phyloP scores from a whole-genome alignment of 2,329 filamentous ascomycete species.

The Samsoniella hepiali region DNA sequence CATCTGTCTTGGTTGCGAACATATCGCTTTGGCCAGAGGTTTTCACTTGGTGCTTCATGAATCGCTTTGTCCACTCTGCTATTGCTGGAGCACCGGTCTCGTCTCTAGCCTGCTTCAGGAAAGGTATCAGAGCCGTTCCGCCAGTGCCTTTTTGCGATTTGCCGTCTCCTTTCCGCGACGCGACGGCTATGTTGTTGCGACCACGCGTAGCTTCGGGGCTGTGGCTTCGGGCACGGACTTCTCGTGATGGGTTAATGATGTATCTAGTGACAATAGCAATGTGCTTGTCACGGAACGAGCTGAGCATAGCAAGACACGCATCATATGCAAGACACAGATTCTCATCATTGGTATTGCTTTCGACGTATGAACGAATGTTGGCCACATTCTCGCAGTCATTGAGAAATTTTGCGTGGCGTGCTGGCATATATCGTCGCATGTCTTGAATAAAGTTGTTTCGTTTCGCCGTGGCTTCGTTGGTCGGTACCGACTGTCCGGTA shows the following conservation, averaged over 20 bases:
- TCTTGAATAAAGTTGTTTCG: slow-evolving; percentile 91
- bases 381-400: slow-evolving; percentile 73
- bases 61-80: slow-evolving; percentile 56
- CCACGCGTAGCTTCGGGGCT: slow-evolving; percentile 51
- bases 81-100: slow-evolving; percentile 93
- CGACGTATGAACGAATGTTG: slow-evolving; percentile 84
- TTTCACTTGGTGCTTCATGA: slow-evolving; percentile 53
- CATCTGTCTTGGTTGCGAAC: slow-evolving; percentile 53
- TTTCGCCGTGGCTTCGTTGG: slow-evolving; percentile 41
- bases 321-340: slow-evolving; percentile 80
- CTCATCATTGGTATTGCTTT: slow-evolving; percentile 56
- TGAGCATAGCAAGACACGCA: slow-evolving; percentile 72
- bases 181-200: slow-evolving; percentile 60
- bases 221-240: slow-evolving; percentile 61
- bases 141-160: slow-evolving; percentile 81
- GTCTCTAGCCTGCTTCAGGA: slow-evolving; percentile 92
- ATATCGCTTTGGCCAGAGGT: slow-evolving; percentile 53
- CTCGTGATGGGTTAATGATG: slow-evolving; percentile 83
- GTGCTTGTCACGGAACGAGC: slow-evolving; percentile 81
- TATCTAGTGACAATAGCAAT: slow-evolving; percentile 95
- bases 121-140: slow-evolving; percentile 89
- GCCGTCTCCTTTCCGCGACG: slow-evolving; percentile 47
- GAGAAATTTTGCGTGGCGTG: slow-evolving; percentile 84
- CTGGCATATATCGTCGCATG: slow-evolving; percentile 97
- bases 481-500: slow-evolving; percentile 65